Conservation (phyloP, 345 rosid genomes). For the Geranium brycei region DNA sequence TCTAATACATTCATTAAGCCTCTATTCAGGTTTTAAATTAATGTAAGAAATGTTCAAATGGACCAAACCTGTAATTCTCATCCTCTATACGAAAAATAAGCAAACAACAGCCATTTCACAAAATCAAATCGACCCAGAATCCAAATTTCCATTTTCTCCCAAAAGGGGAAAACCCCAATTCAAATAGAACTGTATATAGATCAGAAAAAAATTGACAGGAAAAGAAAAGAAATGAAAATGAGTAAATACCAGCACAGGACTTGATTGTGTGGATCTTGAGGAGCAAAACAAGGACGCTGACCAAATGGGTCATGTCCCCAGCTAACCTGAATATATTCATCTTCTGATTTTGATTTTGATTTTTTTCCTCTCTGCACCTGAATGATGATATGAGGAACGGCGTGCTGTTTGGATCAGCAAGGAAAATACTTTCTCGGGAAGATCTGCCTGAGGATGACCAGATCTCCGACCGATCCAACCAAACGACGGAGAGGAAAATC, state of each 20-base stretch:
- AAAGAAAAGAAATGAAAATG: background rate
- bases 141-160: background rate
- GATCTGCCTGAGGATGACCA: background rate
- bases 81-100: background rate
- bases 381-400: too few species aligned
- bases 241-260: conserved; percentile 47
- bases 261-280: conserved; percentile 73
- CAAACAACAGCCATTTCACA: background rate
- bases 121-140: background rate
- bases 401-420: conserved; percentile 10
- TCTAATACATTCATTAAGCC: background rate
- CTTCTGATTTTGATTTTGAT: too few species aligned
- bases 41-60: too few species aligned
- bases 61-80: background rate
- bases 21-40: too few species aligned
- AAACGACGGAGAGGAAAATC: background rate
- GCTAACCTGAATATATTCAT: conserved; percentile 69
- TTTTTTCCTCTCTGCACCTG: background rate
- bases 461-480: conserved; percentile 15
- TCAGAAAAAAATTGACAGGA: background rate
- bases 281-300: conserved; percentile 54
- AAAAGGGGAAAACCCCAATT: background rate
- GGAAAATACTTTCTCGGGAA: conserved; percentile 1
- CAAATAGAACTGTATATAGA: background rate
- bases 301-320: conserved; percentile 65